Base-by-base conservation (phyloP, 2,329 filamentous ascomycete species). In the Fusarium sacchari region DNA sequence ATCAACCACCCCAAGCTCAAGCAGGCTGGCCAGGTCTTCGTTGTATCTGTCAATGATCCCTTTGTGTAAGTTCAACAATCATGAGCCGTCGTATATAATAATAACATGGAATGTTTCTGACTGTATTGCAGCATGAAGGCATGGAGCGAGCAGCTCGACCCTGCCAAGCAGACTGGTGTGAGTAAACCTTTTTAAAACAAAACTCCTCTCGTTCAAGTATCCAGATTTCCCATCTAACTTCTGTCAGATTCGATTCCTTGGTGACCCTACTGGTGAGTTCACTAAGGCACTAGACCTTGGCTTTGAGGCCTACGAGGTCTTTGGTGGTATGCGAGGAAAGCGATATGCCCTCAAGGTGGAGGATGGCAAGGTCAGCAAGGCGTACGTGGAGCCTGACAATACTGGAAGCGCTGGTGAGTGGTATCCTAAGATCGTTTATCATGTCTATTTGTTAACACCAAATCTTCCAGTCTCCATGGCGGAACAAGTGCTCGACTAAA, bases 21-120 rank as follows among this genome's bases (percentile, higher is more conserved):
- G 84, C 87, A 92, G 69, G 94, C 93, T 36, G 95, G 95, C 55
- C 88, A 93, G 79, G 93, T 97, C 50, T 97, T 97, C 79, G 94
- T 98, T 44, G 91, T 98, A 64, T 91, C 93, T 22, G 95, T 98
- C 80, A 98, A 98, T 81, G 96, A 98, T 81, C 90, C 95, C 26
- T 98, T 98, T 81, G 95, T 97, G 93, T 97, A 87, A 84, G 93
- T 84, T 47, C 36, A 20, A 18, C 11, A 17, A 14, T n/a, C 28
- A 11, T n/a, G 14, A 20, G 10, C 2, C n/a, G 15, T 26, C 56
- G 46, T 22, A 24, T 9, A 8, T 17, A 26, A 20, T 18, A 8
- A 18, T 20, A 12, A 13, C 46, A 40, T 22, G 15, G 40, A 22
- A 43, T 43, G 37, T 24, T 58, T 58, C 60, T 74, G 20, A 77